Conservation (phyloP, 805 yeast genomes). For the Yarrowia sp. region DNA sequence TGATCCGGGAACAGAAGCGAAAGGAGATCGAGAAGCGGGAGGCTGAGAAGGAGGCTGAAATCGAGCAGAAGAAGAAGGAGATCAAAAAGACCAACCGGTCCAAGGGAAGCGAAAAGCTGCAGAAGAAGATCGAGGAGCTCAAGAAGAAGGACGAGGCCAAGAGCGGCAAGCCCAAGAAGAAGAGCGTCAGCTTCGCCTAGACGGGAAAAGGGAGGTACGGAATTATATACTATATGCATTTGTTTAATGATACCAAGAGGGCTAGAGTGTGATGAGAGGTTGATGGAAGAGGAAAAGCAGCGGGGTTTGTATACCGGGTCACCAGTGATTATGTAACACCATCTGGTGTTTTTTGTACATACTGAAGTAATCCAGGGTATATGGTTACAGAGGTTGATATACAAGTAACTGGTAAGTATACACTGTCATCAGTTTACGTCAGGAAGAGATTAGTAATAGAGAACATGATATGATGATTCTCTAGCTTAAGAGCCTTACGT, state of each 20-base stretch:
- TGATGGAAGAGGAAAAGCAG: too few species aligned
- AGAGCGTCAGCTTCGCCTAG: constrained; percentile 31
- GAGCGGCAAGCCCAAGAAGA: constrained; percentile 3
- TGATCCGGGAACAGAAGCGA: constrained; percentile 83
- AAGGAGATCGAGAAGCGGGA: constrained; percentile 88
- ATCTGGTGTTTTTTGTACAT: too few species aligned
- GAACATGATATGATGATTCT: too few species aligned
- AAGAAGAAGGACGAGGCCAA: neutral
- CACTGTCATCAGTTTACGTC: too few species aligned
- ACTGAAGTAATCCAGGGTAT: too few species aligned
- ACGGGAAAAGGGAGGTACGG: neutral
- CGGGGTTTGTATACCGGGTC: too few species aligned
- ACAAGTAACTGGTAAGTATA: too few species aligned
- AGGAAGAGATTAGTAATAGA: too few species aligned
- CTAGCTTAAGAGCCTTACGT: too few species aligned
- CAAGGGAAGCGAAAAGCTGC: constrained; percentile 54
- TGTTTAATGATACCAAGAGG: neutral
- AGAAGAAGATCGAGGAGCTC: constrained; percentile 13
- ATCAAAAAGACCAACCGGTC: constrained; percentile 70
- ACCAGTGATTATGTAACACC: too few species aligned
- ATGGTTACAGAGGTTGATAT: too few species aligned
- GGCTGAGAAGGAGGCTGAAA: constrained; percentile 65
- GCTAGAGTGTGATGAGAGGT: too few species aligned
- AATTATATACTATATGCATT: constrained; percentile 20
- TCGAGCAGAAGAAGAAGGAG: constrained; percentile 80